Base-by-base conservation (phyloP, 805 yeast species). In the Hanseniaspora meyeri region DNA sequence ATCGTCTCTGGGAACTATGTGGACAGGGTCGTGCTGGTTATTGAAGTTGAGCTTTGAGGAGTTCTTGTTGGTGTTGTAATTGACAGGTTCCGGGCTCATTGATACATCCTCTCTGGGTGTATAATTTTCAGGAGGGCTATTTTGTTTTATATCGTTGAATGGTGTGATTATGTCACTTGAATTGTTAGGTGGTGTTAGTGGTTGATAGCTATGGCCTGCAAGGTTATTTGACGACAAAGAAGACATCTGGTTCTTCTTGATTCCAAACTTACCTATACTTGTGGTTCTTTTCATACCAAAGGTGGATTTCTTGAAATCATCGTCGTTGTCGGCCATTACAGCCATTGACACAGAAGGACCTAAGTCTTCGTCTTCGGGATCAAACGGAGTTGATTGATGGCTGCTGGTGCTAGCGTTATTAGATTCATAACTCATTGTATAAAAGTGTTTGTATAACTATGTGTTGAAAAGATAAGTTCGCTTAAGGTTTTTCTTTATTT, bases 211-310 rank as follows among this genome's bases (percentile, higher is more conserved):
- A 12, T 46, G 29, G 19, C 34, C 17, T 39, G 34, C 19, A n/a
- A 50, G 37, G 57, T 49, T 39, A 4, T n/a, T 29, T 10, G 62
- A 7, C 54, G 37, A 46, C 10, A 62, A 60, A 0, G 68, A 59
- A 16, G 58, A 39, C 14, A 32, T 4, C 4, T 43, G 34, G 14
- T 43, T 70, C 42, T 80, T 77, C 32, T 73, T 80, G 42, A 80
- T 78, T 1, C 85, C 95, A 61, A 87, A 72, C 14, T 86, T 68
- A 0, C 96, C 95, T 75, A 87, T 73, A 8, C 93, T 84, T 63
- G 93, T 76, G 37, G 95, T 87, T 65, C 95, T 72, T 63, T 87
- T 87, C 63, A 87, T 71, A 63, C 81, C 81, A 67, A 84, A 87
- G 3, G 91, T 77, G 6, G 87, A 77, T 57, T 76, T 78, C 55